Evolutionary conservation across 2,329 filamentous ascomycete genomes (phyloP), one percentile per base, ranked within the genome.

Genomic region (Niveomyces coronatus): DNA sequence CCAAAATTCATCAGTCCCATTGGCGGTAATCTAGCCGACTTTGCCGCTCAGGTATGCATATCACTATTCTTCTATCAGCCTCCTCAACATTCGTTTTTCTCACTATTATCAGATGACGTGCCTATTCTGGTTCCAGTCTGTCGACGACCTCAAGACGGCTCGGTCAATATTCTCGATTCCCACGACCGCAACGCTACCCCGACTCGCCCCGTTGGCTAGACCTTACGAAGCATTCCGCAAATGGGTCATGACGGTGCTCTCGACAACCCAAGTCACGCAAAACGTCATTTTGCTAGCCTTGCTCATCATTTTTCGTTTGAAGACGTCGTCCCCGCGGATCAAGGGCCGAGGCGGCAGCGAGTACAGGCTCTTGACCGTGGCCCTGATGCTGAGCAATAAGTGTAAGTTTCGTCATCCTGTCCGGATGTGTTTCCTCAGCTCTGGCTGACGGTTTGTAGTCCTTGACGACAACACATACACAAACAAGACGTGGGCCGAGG

Each of bases 401-500:
- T 98, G 81, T 85, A 60, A 54, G 76, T 66, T 4, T 15, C 15
- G 16, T 32, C n/a, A 11, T 19, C 11, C 14, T 19, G 30, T 19
- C n/a, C n/a, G n/a, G 3, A 15, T 14, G 6, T 13, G 13, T 15
- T 15, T 15, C 31, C 9, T 16, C 9, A 14, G 14, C 15, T 3
- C 52, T 49, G 61, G 42, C 54, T 58, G 44, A 57, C 42, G 19
- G 17, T 20, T 13, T 13, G 34, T 45, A 85, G 81, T 96, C 56
- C 66, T 98, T 51, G 91, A 98, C 55, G 91, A 98, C 60, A 98
- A 96, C 58, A 96, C 91, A 0, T 98, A 98, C 62, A 96, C 91
- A 26, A 98, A 98, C 67, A 95, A 96, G 68, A 98, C 91, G 0
- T 98, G 91, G 91, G 91, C 89, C 3, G 91, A 98, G 52, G 91